Evolutionary conservation across 148 eudicot genomes (phyloP).

Genomic region (Silene uniflora): DNA sequence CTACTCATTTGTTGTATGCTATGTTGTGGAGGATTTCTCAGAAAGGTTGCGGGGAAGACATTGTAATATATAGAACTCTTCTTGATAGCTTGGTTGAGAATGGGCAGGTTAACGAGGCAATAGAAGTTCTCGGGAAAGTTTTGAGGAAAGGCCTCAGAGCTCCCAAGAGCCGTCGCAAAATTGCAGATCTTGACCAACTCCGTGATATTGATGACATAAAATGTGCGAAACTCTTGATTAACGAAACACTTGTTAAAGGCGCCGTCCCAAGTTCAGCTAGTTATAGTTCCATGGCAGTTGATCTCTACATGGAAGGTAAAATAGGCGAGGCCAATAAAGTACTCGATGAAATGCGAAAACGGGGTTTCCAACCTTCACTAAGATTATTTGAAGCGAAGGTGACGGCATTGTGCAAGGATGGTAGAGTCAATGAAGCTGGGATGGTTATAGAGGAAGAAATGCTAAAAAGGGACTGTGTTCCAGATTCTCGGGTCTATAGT

Average conservation of each 20-base stretch:
- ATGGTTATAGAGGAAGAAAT: constrained; percentile 61
- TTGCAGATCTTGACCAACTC: constrained; percentile 42
- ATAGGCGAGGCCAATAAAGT: constrained; percentile 53
- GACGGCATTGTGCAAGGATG: constrained; percentile 44
- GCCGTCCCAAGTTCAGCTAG: constrained; percentile 62
- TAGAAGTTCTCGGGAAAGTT: constrained; percentile 63
- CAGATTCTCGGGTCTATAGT: constrained; percentile 46
- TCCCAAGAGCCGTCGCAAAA: constrained; percentile 51
- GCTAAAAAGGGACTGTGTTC: constrained; percentile 62
- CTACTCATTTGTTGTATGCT: constrained; percentile 73
- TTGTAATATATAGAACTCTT: constrained; percentile 64
- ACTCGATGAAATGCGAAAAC: constrained; percentile 51
- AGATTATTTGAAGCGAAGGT: constrained; percentile 65
- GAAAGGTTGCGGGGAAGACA: constrained; percentile 85
- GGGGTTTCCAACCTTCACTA: constrained; percentile 48
- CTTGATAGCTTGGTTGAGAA: constrained; percentile 63
- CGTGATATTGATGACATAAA: constrained; percentile 34
- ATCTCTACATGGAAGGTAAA: constrained; percentile 62
- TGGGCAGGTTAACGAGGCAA: constrained; percentile 58
- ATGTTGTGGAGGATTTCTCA: constrained; percentile 89
- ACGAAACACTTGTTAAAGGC: constrained; percentile 65
- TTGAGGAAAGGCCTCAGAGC: constrained; percentile 74
- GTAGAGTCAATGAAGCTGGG: constrained; percentile 60
- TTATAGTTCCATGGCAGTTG: constrained; percentile 57
- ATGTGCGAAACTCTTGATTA: constrained; percentile 47